Evolutionary conservation across 352 stramenopile species (phyloP), one percentile per base, ranked within the genome.

Genomic region (Phytophthora parvispora): DNA sequence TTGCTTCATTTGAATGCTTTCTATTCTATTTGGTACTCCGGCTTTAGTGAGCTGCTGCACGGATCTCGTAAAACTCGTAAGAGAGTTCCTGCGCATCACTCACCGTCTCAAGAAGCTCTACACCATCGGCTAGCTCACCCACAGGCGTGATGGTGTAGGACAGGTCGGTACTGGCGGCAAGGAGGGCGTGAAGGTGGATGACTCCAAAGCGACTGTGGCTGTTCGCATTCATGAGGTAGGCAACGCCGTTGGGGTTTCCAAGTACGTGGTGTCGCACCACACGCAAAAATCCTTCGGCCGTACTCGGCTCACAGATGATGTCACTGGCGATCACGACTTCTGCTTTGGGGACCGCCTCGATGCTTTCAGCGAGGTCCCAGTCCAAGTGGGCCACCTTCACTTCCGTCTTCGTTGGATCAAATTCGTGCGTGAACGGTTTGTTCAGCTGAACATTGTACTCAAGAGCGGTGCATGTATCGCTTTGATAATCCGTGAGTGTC

Each of bases 1-100:
- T 34, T 16, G 53, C n/a, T 20, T 43, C 10, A 18, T 32, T 22
- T 27, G n/a, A 57, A 64, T 64, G 38, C 28, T 66, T 18, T 64
- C 50, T 69, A 59, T 60, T 62, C 12, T 70, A 53, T 53, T 10
- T 53, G 38, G 24, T 58, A 59, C 28, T 58, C 55, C n/a, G n/a
- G 38, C 34, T 61, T 47, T 73, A 67, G 32, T 24, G n/a, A 45
- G 54, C 56, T 0, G 57, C 45, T 31, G 73, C 55, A 63, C 84
- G 87, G 55, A 96, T 96, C 72, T 94, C 86, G 64, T 96, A 96
- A 60, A 92, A 92, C 69, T 96, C 89, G 73, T 96, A 96, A 25
- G 81, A 82, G n/a, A 96, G 72, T 52, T 95, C 87, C 53, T 86
- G 81, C 16, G 83, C 85, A 49, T 96, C 89, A 4, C 64, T 78